Conservation (phyloP, 176 grass and related monocot species). For the Phyllostachys edulis region DNA sequence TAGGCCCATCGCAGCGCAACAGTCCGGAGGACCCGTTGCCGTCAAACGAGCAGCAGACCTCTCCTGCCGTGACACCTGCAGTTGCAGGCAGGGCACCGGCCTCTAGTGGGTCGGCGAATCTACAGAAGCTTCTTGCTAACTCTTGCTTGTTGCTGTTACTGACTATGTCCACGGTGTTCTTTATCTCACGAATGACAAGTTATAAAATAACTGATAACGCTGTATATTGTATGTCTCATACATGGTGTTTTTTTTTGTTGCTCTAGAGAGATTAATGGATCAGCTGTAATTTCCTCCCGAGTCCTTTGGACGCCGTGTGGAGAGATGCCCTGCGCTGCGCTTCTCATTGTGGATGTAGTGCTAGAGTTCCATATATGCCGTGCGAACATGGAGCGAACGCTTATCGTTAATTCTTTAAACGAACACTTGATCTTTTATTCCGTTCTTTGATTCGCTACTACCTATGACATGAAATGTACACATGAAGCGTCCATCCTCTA, state of each 20-base stretch:
- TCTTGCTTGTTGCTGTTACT: constrained; percentile 50
- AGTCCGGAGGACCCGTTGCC: constrained; percentile 73
- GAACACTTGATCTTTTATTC: background rate
- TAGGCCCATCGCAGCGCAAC: constrained; percentile 61
- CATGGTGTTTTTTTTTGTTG: constrained; percentile 39
- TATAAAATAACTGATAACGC: constrained; percentile 50
- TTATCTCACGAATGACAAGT: constrained; percentile 50
- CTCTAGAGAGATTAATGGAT: constrained; percentile 10
- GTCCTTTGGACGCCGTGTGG: background rate
- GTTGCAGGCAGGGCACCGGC: constrained; percentile 53
- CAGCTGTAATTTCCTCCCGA: background rate
- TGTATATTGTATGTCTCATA: constrained; percentile 72
- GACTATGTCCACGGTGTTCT: constrained; percentile 58
- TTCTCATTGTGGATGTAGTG: background rate
- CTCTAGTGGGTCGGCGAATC: constrained; percentile 31
- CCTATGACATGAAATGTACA: background rate
- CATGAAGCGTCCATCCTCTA: background rate
- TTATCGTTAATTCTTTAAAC: background rate
- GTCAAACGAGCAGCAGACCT: constrained; percentile 82
- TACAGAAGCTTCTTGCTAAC: constrained; percentile 12
- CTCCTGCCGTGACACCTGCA: constrained; percentile 57
- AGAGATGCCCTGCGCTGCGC: background rate
- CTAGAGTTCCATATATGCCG: background rate
- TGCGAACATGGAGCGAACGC: background rate
- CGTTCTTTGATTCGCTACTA: background rate